Conservation (phyloP, 805 yeast genomes). For the Torulaspora gathmanii region DNA sequence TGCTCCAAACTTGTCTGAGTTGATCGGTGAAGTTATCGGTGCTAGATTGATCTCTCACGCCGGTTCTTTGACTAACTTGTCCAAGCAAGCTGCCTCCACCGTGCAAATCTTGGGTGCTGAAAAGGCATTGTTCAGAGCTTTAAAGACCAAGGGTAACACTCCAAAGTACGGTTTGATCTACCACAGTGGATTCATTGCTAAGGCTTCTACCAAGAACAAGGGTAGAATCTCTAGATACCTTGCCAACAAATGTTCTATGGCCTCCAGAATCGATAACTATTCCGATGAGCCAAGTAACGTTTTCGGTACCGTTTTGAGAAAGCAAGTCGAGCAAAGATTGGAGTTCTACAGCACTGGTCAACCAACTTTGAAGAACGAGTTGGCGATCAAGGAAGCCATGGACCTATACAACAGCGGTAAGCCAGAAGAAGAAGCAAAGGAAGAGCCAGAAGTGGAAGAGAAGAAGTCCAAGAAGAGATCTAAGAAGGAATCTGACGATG, state of each 20-base stretch:
- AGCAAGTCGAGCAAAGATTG: slow-evolving; percentile 97
- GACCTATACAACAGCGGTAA: slow-evolving; percentile 50
- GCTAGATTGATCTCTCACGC: slow-evolving; percentile 98
- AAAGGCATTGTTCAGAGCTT: slow-evolving; percentile 92
- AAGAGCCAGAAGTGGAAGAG: slow-evolving; percentile 29
- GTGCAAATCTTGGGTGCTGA: slow-evolving; percentile 98
- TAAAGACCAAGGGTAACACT: slow-evolving; percentile 94
- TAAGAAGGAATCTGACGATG: slow-evolving; percentile 46
- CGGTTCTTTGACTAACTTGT: slow-evolving; percentile 91
- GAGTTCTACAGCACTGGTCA: slow-evolving; percentile 94
- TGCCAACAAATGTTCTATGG: slow-evolving; percentile 98
- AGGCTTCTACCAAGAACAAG: slow-evolving; percentile 93
- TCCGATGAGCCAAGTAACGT: slow-evolving; percentile 89
- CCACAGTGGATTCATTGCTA: slow-evolving; percentile 91
- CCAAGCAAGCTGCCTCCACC: slow-evolving; percentile 98
- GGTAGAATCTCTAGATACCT: slow-evolving; percentile 98
- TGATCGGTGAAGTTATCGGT: slow-evolving; percentile 98
- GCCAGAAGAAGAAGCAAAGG: slow-evolving; percentile 42
- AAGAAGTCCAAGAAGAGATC: slow-evolving; percentile 44
- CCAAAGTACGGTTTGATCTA: slow-evolving; percentile 94
- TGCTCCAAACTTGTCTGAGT: slow-evolving; percentile 94
- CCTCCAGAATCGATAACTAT: slow-evolving; percentile 96
- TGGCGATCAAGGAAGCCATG: slow-evolving; percentile 90
- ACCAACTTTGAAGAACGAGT: slow-evolving; percentile 92
- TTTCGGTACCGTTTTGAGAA: slow-evolving; percentile 85